Evolutionary conservation across 176 grass and related monocot genomes (phyloP).

Genomic region (Zoysia japonica): DNA sequence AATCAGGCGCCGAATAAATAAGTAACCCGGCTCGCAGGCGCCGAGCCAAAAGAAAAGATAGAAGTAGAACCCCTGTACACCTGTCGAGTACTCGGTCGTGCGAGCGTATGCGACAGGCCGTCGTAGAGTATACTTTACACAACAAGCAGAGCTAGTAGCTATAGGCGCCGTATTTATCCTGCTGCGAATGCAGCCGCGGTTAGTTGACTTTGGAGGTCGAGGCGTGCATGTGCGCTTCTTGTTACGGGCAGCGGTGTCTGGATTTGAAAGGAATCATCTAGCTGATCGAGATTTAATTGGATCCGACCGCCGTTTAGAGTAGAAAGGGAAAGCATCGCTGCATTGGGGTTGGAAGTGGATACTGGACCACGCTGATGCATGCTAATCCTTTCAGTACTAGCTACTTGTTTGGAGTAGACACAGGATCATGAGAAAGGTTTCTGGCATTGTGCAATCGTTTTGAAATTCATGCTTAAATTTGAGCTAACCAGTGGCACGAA

Average conservation of each 20-base stretch:
- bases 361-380: not conserved
- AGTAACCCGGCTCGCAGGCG: not conserved
- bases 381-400: not conserved
- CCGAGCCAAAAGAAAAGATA: not conserved
- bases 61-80: not conserved
- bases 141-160: not conserved
- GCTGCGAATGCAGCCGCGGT: not conserved
- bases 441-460: not conserved
- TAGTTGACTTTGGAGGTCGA: not conserved
- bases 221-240: not conserved
- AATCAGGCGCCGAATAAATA: conserved; percentile 18
- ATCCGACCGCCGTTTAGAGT: not conserved
- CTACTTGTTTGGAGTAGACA: not conserved
- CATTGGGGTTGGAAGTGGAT: not conserved
- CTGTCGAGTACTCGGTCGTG: not conserved
- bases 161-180: not conserved
- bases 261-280: not conserved
- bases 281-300: not conserved
- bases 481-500: too few species aligned
- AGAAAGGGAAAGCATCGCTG: not conserved
- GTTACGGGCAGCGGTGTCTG: not conserved
- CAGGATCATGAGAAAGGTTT: not conserved
- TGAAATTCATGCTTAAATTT: not conserved
- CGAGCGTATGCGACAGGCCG: not conserved
- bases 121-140: not conserved